Percentiles rank a stretch among this genome's conserved stretches.
Evolutionary conservation across 495 filamentous ascomycete species (phyloP).

Genomic region (Hypoxylon intermedium): DNA sequence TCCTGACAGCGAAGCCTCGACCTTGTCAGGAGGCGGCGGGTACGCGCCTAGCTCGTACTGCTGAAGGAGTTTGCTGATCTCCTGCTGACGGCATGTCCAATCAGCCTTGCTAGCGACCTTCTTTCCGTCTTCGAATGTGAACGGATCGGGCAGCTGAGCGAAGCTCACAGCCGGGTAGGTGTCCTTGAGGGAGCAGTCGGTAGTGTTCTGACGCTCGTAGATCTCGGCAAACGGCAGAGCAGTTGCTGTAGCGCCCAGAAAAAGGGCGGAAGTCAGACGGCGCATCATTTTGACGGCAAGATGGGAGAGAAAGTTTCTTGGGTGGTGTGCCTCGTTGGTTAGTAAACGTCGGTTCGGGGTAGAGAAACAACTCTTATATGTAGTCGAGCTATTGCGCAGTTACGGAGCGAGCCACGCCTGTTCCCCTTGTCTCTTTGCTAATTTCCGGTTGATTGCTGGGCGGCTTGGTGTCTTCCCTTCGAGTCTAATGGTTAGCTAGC

Average conservation of each 20-base stretch:
- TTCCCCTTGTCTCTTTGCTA: conserved; percentile 5
- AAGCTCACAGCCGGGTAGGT: conserved; percentile 40
- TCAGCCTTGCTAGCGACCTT: conserved; percentile 56
- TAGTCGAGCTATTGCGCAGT: neutral
- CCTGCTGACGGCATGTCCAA: conserved; percentile 58
- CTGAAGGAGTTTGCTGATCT: conserved; percentile 60
- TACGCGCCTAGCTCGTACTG: conserved; percentile 60
- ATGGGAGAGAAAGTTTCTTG: neutral
- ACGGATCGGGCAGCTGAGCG: conserved; percentile 61
- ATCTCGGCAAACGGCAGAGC: conserved; percentile 52
- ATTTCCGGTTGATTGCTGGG: conserved; percentile 32
- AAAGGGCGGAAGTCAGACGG: conserved; percentile 47
- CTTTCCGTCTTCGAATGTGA: conserved; percentile 53
- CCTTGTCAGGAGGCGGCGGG: conserved; percentile 52
- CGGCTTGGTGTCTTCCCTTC: conserved; percentile 5
- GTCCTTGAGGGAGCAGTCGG: conserved; percentile 41
- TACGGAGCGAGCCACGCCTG: neutral
- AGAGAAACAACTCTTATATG: conserved; percentile 23
- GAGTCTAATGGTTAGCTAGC: neutral
- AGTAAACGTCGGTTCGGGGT: conserved; percentile 17
- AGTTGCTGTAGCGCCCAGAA: conserved; percentile 49
- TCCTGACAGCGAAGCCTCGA: conserved; percentile 39
- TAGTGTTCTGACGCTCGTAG: conserved; percentile 49
- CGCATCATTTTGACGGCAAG: conserved; percentile 47
- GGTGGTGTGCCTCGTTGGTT: conserved; percentile 19